phyloP scores from a whole-genome alignment of 371 early-diverging fungal genomes.

The Basidiobolus meristosporus region DNA sequence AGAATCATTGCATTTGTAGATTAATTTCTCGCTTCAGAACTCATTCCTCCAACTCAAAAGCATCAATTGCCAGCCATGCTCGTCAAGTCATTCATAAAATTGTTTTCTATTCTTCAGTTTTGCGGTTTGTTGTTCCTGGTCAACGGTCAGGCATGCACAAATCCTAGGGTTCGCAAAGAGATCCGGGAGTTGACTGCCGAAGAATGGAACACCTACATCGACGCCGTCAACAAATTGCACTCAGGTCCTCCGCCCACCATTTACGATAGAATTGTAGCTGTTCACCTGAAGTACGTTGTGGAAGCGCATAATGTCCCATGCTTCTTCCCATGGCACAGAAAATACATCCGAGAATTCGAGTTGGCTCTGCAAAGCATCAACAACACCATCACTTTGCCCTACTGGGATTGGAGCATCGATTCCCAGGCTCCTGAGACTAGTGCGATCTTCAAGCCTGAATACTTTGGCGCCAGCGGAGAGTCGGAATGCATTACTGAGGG shows the following conservation, averaged over 20 bases:
- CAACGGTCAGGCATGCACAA: background rate
- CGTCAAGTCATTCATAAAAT: too few species aligned
- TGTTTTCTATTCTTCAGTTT: too few species aligned
- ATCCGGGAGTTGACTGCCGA: background rate
- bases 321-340: slow-evolving; percentile 18
- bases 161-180: background rate
- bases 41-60: too few species aligned
- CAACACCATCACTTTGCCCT: slow-evolving; percentile 5
- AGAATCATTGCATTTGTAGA: too few species aligned
- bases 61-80: too few species aligned
- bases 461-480: slow-evolving; percentile 3
- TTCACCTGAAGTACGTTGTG: background rate
- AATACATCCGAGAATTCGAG: slow-evolving; percentile 11
- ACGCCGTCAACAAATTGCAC: slow-evolving; percentile 1
- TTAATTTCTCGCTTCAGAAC: too few species aligned
- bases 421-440: slow-evolving; percentile 1
- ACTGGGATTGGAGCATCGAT: slow-evolving; percentile 6
- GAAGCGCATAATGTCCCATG: slow-evolving; percentile 3
- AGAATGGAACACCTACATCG: background rate
- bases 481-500: slow-evolving; percentile 1
- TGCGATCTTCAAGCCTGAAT: background rate
- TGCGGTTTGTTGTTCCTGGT: too few species aligned
- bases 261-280: background rate
- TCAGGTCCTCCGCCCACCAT: background rate
- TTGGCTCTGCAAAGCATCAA: slow-evolving; percentile 7